phyloP scores from a whole-genome alignment of 2,329 filamentous ascomycete species.

The Thelonectria rubi region DNA sequence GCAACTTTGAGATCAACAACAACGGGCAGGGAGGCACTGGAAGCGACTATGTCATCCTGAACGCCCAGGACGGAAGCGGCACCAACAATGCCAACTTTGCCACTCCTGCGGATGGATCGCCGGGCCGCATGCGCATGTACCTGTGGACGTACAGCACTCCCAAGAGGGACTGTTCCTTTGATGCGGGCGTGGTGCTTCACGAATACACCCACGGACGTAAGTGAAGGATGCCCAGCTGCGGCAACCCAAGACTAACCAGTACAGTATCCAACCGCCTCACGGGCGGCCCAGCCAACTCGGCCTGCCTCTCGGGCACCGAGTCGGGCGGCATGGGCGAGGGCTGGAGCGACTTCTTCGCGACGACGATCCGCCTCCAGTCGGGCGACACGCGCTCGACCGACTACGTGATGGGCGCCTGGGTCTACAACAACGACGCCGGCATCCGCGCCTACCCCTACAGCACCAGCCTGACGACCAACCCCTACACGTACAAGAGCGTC shows the following conservation, averaged over 20 bases:
- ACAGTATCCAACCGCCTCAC: conserved; percentile 66
- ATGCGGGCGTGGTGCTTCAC: conserved; percentile 68
- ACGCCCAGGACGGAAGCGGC: conserved; percentile 64
- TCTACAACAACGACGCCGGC: conserved; percentile 53
- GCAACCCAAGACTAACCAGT: conserved; percentile 14
- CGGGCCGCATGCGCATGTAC: conserved; percentile 67
- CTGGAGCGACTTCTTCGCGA: conserved; percentile 66
- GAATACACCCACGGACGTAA: conserved; percentile 63
- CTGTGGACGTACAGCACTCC: conserved; percentile 61
- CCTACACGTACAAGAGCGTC: conserved; percentile 57
- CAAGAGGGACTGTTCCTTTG: conserved; percentile 64
- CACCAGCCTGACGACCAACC: conserved; percentile 59
- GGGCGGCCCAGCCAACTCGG: conserved; percentile 63
- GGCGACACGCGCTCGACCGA: conserved; percentile 55
- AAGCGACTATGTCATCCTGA: conserved; percentile 63
- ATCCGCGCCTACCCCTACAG: conserved; percentile 63
- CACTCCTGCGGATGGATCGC: conserved; percentile 60
- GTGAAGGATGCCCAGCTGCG: conserved; percentile 29
- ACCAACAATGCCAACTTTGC: conserved; percentile 68
- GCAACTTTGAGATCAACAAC: conserved; percentile 69
- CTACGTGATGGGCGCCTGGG: conserved; percentile 62
- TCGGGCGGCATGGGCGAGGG: conserved; percentile 67
- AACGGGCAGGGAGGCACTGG: conserved; percentile 60
- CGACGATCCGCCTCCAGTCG: conserved; percentile 57
- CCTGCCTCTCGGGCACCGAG: conserved; percentile 58